Percentiles rank a stretch among this genome's conserved stretches.
These are phyloP conservation scores for Jamesozyma gamospora DNA, from an alignment of 805 yeast species.

Conservation along the genomic window DNA sequence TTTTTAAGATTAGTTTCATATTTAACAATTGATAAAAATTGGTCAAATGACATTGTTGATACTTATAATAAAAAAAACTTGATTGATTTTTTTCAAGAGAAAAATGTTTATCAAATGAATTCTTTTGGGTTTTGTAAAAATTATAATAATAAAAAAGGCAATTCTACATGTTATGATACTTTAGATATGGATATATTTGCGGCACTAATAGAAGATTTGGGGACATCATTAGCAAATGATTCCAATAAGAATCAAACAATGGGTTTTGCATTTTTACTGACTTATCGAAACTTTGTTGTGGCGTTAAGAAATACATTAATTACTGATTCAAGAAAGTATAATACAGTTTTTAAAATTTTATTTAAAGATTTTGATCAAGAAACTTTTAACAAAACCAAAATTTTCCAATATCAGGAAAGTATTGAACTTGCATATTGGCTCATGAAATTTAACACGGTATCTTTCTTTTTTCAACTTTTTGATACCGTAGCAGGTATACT, in stretches of 20 bases:
- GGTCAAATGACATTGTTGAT: constrained; percentile 11
- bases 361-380: constrained; percentile 5
- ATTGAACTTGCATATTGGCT: constrained; percentile 11
- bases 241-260: constrained; percentile 14
- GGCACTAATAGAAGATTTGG: constrained; percentile 22
- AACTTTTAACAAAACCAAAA: no score
- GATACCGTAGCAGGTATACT: constrained; percentile 9
- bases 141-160: constrained; percentile 5
- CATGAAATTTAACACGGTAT: constrained; percentile 8
- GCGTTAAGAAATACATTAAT: constrained; percentile 15
- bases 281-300: constrained; percentile 15
- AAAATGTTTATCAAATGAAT: constrained; percentile 18
- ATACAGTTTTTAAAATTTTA: constrained; percentile 11
- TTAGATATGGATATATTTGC: constrained; percentile 22
- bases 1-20: constrained; percentile 22
- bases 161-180: constrained; percentile 15
- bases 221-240: constrained; percentile 24
- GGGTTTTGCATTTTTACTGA: constrained; percentile 21
- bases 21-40: constrained; percentile 23
- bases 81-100: constrained; percentile 18
- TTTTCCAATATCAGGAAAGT: constrained; percentile 9
- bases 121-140: constrained; percentile 24
- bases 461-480: constrained; percentile 3
- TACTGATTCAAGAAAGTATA: constrained; percentile 10
- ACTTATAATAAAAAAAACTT: constrained; percentile 21